Conservation (phyloP, 2,329 filamentous ascomycete genomes). For the Beauveria sp. region DNA sequence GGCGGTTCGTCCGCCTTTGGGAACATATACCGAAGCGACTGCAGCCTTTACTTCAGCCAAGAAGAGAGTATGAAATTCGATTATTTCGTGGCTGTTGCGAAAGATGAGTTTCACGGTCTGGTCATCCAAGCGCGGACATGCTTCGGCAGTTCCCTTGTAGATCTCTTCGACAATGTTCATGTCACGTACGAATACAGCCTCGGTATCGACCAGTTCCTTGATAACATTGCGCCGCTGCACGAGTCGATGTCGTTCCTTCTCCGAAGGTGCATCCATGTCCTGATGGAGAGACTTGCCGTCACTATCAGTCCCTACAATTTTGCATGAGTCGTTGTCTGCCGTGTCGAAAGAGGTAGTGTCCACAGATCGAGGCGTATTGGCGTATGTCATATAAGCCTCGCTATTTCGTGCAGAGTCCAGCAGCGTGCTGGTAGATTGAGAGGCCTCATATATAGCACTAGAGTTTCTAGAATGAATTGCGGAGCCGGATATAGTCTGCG, state of each 20-base stretch:
- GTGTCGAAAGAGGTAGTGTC: constrained; percentile 39
- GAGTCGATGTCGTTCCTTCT: constrained; percentile 62
- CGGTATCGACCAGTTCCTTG: constrained; percentile 88
- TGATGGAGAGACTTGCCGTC: constrained; percentile 25
- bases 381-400: constrained; percentile 35
- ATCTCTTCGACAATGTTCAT: constrained; percentile 98
- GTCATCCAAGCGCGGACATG: constrained; percentile 68
- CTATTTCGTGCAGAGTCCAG: constrained; percentile 38
- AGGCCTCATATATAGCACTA: constrained; percentile 31
- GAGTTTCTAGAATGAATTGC: constrained; percentile 34
- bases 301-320: constrained; percentile 29
- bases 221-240: constrained; percentile 76
- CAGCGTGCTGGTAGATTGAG: constrained; percentile 32
- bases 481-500: constrained; percentile 28
- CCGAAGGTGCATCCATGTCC: constrained; percentile 35
- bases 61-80: constrained; percentile 76
- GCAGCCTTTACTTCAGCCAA: constrained; percentile 74
- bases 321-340: constrained; percentile 31
- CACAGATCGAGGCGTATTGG: constrained; percentile 38
- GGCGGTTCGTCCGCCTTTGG: constrained; percentile 41
- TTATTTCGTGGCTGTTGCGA: constrained; percentile 85
- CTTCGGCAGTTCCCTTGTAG: constrained; percentile 86
- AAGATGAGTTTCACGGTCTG: constrained; percentile 89
- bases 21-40: constrained; percentile 70
- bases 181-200: constrained; percentile 83